Conservation (phyloP, 1,284 basidiomycete genomes). For the Pascua guehoae region DNA sequence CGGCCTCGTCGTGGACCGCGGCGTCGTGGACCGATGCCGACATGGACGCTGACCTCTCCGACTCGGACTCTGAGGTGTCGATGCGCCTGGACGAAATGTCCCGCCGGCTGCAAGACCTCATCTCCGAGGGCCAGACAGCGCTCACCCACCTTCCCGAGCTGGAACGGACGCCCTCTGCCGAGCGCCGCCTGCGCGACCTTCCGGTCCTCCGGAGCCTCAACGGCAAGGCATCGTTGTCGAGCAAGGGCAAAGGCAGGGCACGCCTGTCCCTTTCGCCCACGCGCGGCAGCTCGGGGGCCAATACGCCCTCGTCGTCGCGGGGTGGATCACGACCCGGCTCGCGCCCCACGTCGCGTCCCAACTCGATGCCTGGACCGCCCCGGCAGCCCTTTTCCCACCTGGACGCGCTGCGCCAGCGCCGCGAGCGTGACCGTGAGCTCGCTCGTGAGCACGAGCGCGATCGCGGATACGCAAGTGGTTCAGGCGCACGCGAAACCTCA, state of each 20-base stretch:
- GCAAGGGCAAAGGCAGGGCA: not conserved
- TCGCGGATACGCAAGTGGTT: too few species aligned
- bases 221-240: not conserved
- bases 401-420: not conserved
- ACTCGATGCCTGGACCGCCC: not conserved
- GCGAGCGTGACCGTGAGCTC: not conserved
- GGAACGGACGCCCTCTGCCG: too few species aligned
- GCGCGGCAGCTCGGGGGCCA: too few species aligned
- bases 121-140: conserved; percentile 11
- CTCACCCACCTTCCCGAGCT: conserved; percentile 1
- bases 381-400: not conserved
- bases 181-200: too few species aligned
- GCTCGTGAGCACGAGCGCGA: too few species aligned
- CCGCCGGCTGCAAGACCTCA: conserved; percentile 10
- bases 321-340: too few species aligned
- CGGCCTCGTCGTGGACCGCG: not conserved
- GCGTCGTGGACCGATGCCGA: conserved; percentile 1
- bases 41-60: not conserved
- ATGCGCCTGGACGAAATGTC: conserved; percentile 15
- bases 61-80: conserved; percentile 6
- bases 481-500: too few species aligned
- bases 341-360: not conserved
- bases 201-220: too few species aligned
- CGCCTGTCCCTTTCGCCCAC: too few species aligned
- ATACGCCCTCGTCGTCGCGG: too few species aligned